Percentiles rank a stretch among this genome's conserved stretches.
These are phyloP conservation scores for Hemerocallis citrina DNA, from an alignment of 106 monocot genomes.

Conservation along the genomic window DNA sequence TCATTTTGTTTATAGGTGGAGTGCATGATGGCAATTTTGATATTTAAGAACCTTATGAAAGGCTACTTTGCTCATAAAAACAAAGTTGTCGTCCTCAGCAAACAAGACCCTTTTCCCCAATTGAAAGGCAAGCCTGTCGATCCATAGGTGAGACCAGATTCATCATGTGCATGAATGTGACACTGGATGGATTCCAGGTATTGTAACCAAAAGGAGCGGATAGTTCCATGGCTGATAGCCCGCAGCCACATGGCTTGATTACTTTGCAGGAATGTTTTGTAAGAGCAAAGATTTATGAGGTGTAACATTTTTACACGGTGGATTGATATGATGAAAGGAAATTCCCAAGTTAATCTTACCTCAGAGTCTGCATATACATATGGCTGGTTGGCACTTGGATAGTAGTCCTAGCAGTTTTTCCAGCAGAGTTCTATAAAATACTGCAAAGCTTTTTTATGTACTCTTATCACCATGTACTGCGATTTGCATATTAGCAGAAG, in stretches of 20 bases:
- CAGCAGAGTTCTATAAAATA: too few relatives aligned
- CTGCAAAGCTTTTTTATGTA: too few relatives aligned
- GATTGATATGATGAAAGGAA: too few relatives aligned
- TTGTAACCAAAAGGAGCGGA: too few relatives aligned
- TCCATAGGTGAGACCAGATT: constrained; percentile 9
- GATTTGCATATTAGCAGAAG: too few relatives aligned
- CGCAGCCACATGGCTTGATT: too few relatives aligned
- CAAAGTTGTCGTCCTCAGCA: constrained; percentile 83
- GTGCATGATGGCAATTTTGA: constrained; percentile 78
- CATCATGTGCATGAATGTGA: not conserved
- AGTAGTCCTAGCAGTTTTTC: too few relatives aligned
- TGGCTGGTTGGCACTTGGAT: too few relatives aligned
- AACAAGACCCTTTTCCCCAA: constrained; percentile 80
- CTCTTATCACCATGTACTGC: too few relatives aligned
- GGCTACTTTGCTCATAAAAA: constrained; percentile 87
- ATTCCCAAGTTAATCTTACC: too few relatives aligned
- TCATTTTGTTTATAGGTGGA: constrained; percentile 41
- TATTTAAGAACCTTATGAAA: constrained; percentile 92
- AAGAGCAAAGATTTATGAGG: constrained; percentile 4
- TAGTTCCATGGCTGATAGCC: too few relatives aligned
- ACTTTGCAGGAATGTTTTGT: not conserved
- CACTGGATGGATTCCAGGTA: not conserved
- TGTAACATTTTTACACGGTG: not conserved
- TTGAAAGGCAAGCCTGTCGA: constrained; percentile 64
- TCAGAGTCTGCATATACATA: too few relatives aligned